These are phyloP conservation scores for Verticillium dahliae DNA, from an alignment of 2,329 filamentous ascomycete genomes.

Conservation along the genomic window DNA sequence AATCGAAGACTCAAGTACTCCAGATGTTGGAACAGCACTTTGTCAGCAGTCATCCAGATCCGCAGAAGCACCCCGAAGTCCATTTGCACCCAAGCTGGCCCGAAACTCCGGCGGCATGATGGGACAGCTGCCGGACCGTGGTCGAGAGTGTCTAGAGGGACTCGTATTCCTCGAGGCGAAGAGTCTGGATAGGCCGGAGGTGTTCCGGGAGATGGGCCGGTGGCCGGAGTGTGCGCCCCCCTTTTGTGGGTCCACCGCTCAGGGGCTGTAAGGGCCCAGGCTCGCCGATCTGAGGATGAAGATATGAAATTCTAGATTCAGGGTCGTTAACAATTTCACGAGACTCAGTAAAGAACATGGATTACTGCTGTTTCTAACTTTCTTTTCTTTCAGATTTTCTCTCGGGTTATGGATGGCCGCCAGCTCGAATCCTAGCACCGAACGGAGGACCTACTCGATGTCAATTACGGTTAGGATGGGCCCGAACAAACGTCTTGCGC, in stretches of 20 bases:
- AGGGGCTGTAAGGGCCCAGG: background rate
- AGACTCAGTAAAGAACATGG: too few species aligned
- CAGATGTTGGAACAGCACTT: background rate
- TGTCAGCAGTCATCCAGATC: background rate
- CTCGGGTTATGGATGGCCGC: too few species aligned
- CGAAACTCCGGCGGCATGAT: background rate
- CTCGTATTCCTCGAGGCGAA: background rate
- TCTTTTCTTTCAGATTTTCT: too few species aligned
- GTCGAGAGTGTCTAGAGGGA: background rate
- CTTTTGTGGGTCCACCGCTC: background rate
- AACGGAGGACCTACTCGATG: too few species aligned
- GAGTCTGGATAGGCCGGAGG: background rate
- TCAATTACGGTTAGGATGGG: too few species aligned
- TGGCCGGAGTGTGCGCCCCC: background rate
- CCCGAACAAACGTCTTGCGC: too few species aligned
- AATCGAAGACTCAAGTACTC: background rate
- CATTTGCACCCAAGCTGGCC: background rate
- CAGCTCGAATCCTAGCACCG: too few species aligned
- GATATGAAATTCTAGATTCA: too few species aligned
- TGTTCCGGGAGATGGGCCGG: background rate
- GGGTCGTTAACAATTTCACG: too few species aligned
- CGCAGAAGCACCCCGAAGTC: background rate
- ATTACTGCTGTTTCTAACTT: too few species aligned
- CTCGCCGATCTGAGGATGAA: too few species aligned
- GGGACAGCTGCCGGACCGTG: background rate